These are phyloP conservation scores for Phaffomyces antillensis DNA, from an alignment of 805 yeast genomes.

Conservation along the genomic window DNA sequence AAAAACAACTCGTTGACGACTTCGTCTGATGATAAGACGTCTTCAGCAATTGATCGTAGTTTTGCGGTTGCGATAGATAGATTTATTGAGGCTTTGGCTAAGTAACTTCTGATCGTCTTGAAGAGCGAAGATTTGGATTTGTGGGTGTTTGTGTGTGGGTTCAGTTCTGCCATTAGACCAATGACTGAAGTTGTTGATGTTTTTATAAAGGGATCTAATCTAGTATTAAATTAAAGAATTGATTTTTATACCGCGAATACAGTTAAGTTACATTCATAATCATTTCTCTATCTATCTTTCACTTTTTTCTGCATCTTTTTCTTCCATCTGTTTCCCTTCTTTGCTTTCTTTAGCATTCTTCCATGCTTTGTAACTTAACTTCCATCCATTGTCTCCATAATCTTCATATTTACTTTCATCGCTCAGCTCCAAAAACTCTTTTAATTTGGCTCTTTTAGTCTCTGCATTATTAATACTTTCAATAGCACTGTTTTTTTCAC, in stretches of 20 bases:
- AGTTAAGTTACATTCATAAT: too few relatives aligned
- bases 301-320: too few relatives aligned
- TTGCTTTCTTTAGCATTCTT: conserved; percentile 13
- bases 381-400: conserved; percentile 11
- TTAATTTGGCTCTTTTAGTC: conserved; percentile 18
- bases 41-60: conserved; percentile 41
- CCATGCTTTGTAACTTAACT: conserved; percentile 18
- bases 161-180: neutral
- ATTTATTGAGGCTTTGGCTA: conserved; percentile 33
- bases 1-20: conserved; percentile 43
- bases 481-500: conserved; percentile 22
- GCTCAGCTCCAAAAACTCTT: conserved; percentile 13
- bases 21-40: conserved; percentile 42
- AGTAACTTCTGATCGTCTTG: conserved; percentile 22
- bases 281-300: too few relatives aligned
- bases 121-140: too few relatives aligned
- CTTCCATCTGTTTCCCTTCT: conserved; percentile 1
- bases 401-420: conserved; percentile 1
- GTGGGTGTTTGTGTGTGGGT: too few relatives aligned
- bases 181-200: neutral
- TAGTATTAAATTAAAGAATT: too few relatives aligned
- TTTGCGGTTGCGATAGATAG: conserved; percentile 29
- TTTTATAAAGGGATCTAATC: too few relatives aligned
- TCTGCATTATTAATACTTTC: conserved; percentile 13
- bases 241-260: too few relatives aligned